Evolutionary conservation across 768 basidiomycete species (phyloP).

Genomic region (Podaxis carcinomalis): DNA sequence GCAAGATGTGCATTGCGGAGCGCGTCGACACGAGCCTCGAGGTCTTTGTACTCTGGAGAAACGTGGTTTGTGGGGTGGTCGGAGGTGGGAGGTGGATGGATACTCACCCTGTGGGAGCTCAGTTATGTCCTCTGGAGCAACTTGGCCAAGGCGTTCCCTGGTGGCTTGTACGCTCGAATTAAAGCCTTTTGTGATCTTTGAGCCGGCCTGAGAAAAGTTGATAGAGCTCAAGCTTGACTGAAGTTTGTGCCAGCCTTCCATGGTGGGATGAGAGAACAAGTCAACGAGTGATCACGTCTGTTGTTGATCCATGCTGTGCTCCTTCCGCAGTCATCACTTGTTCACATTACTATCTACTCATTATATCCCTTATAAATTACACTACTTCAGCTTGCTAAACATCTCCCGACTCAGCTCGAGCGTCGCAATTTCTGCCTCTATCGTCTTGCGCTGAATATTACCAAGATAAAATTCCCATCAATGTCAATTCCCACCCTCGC

Average conservation of each 20-base stretch:
- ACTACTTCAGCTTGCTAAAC: constrained; percentile 14
- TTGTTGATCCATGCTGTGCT: constrained; percentile 3
- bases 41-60: constrained; percentile 87
- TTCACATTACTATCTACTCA: background rate
- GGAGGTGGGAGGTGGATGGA: background rate
- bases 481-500: background rate
- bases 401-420: constrained; percentile 12
- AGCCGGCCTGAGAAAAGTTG: constrained; percentile 73
- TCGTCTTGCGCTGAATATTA: constrained; percentile 6
- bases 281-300: background rate
- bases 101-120: constrained; percentile 82
- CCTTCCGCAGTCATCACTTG: background rate
- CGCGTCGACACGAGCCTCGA: constrained; percentile 93
- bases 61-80: background rate
- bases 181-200: constrained; percentile 75
- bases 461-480: background rate
- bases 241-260: constrained; percentile 69
- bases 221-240: constrained; percentile 57
- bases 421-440: constrained; percentile 14
- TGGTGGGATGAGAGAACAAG: constrained; percentile 21
- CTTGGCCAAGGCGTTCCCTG: constrained; percentile 82
- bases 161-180: constrained; percentile 83
- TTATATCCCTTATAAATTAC: background rate
- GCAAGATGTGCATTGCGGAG: constrained; percentile 72
- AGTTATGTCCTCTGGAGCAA: constrained; percentile 90